Evolutionary conservation across 805 yeast species (phyloP).

Genomic region (Citeromyces nyonsensis): DNA sequence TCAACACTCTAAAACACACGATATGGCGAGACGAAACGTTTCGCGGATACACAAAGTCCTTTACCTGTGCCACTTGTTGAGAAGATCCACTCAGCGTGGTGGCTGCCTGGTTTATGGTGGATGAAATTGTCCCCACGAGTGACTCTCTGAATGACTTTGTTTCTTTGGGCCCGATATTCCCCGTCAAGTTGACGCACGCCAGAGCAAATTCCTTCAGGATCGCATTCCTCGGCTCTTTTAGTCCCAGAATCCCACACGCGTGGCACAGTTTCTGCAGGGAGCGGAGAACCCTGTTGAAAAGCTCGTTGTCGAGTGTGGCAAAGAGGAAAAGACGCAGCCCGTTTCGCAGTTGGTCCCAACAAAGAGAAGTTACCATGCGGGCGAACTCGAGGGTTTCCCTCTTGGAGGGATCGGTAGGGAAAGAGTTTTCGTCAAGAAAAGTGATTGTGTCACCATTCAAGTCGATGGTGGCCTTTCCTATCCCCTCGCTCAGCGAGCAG

Average conservation of each 20-base stretch:
- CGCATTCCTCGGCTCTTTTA: constrained; percentile 40
- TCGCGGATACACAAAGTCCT: constrained; percentile 18
- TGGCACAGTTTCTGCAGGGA: constrained; percentile 73
- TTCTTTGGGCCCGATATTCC: constrained; percentile 12
- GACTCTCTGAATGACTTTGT: constrained; percentile 30
- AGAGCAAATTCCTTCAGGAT: constrained; percentile 28
- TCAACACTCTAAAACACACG: constrained; percentile 62
- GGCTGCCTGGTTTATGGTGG: constrained; percentile 21
- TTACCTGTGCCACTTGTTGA: constrained; percentile 3
- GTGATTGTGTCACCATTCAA: constrained; percentile 9
- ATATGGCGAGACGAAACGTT: constrained; percentile 52
- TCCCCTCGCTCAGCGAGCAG: constrained; percentile 49
- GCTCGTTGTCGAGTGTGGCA: constrained; percentile 53
- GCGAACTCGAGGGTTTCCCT: constrained; percentile 6
- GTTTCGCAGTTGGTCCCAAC: constrained; percentile 22
- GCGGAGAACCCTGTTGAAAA: constrained; percentile 52
- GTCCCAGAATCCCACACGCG: constrained; percentile 61
- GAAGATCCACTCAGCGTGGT: constrained; percentile 10
- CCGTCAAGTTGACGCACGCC: constrained; percentile 24
- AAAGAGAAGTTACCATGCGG: constrained; percentile 14
- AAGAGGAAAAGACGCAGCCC: constrained; percentile 38
- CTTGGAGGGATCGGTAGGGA: constrained; percentile 3
- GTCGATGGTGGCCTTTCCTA: constrained; percentile 34
- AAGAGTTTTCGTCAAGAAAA: constrained; percentile 8
- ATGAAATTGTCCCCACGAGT: constrained; percentile 32